Base-by-base conservation (phyloP, 1,139 yeast genomes). In the Pichia inconspicua region DNA sequence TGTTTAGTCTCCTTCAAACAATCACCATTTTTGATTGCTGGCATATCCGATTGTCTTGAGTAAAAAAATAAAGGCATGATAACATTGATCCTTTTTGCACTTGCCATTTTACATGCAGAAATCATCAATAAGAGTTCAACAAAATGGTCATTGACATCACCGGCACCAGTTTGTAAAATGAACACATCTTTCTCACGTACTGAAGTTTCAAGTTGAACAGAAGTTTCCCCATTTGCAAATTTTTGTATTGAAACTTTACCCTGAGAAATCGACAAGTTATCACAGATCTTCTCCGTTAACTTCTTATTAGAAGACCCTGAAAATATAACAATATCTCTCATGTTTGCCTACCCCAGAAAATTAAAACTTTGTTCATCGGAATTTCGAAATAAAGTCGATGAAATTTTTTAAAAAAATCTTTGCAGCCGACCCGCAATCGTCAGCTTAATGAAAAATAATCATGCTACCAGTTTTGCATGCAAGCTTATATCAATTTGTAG, bases 21-120 rank as follows among this genome's bases (percentile, higher is more conserved):
- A 17, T 42, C 54, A 40, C 52, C 53, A 45, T 45, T 25, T 22
- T 42, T 45, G 30, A 53, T 50, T 22, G 84, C 86, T n/a, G 96
- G 96, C 40, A 87, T 82, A 66, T 90, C 97, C 2, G 96, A 95
- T 67, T 94, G 99, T 62, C 99, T 75, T 1, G 96, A 86, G 65
- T 94, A 94, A 25, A 97, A 97, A 66, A 94, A 92, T 54, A 88
- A 73, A 6, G 99, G 98, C 66, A 92, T 72, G 36, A 94, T 96
- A 0, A 96, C 97, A 2, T 97, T 90, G 40, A 90, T 96, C 55
- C 95, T 76, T 53, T 80, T 82, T 14, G 98, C 97, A 56, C 95
- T 84, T 3, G 98, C 96, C 31, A 94, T 85, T 64, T 92, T 92
- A 67, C 97, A 90, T 6, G 98, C 98, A 17, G 95, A 84, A 44